These are phyloP conservation scores for Metschnikowia kofuensis DNA, from an alignment of 805 yeast genomes.

Conservation along the genomic window DNA sequence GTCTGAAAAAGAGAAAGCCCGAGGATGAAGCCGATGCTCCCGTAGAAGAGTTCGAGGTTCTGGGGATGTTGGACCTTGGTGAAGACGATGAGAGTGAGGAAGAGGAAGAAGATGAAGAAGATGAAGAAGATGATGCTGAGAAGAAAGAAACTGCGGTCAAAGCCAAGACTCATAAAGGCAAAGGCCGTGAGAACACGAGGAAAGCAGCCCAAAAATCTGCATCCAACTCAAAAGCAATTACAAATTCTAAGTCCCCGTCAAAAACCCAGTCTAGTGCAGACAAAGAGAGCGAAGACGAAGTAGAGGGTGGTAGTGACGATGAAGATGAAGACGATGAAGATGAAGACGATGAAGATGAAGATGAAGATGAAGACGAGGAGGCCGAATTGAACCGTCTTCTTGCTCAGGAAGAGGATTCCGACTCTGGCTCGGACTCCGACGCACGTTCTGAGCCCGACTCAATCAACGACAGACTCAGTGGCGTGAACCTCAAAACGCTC, in stretches of 20 bases:
- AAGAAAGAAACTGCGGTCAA: not conserved
- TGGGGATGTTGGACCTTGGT: conserved; percentile 15
- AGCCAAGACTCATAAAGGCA: too few species aligned
- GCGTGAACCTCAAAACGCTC: conserved; percentile 50
- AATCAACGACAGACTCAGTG: conserved; percentile 53
- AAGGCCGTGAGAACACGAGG: too few species aligned
- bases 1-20: conserved; percentile 14
- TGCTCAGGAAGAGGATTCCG: conserved; percentile 53
- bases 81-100: conserved; percentile 13
- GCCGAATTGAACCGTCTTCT: conserved; percentile 62
- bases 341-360: conserved; percentile 5
- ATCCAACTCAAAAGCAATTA: too few species aligned
- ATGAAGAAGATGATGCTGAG: conserved; percentile 7
- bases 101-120: conserved; percentile 1
- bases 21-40: conserved; percentile 13
- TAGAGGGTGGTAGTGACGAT: not conserved
- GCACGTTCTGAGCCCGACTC: conserved; percentile 49
- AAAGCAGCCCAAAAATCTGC: too few species aligned
- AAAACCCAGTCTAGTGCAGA: not conserved
- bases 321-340: not conserved
- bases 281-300: conserved; percentile 2
- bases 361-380: conserved; percentile 32
- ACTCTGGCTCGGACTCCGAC: conserved; percentile 47
- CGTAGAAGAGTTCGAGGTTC: conserved; percentile 14
- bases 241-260: not conserved